Evolutionary conservation across 768 basidiomycete species (phyloP).

Genomic region (Suillus weaverae): DNA sequence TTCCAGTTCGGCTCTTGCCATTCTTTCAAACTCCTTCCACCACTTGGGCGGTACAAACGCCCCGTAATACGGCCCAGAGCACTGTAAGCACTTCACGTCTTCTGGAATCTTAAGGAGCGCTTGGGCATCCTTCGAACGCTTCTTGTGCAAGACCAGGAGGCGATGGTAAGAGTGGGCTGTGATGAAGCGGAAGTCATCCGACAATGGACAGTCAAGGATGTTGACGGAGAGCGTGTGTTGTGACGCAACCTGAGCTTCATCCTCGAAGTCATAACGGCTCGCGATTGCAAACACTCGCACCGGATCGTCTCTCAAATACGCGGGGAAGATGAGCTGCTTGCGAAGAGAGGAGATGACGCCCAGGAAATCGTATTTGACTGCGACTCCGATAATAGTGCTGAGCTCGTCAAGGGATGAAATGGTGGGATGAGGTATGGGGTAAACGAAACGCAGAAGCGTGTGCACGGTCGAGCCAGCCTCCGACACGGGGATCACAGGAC

Average conservation of each 20-base stretch:
- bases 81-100: constrained; percentile 65
- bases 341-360: constrained; percentile 50
- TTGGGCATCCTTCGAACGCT: constrained; percentile 49
- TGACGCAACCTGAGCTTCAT: constrained; percentile 64
- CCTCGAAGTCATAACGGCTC: constrained; percentile 60
- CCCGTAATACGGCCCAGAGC: constrained; percentile 51
- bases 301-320: constrained; percentile 49
- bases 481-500: constrained; percentile 54
- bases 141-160: constrained; percentile 59
- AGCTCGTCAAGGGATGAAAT: constrained; percentile 56
- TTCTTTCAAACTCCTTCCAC: constrained; percentile 64
- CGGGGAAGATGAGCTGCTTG: constrained; percentile 47
- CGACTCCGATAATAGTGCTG: constrained; percentile 47
- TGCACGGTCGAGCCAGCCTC: constrained; percentile 49
- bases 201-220: constrained; percentile 56
- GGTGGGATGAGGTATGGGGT: constrained; percentile 57
- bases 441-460: constrained; percentile 57
- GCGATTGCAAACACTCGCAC: constrained; percentile 72
- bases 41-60: constrained; percentile 58
- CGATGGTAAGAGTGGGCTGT: constrained; percentile 68
- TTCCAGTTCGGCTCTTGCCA: constrained; percentile 58
- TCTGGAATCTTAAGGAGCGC: constrained; percentile 46
- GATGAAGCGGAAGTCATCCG: constrained; percentile 64
- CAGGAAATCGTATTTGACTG: constrained; percentile 64
- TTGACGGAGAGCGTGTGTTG: constrained; percentile 52